These are phyloP conservation scores for Wickerhamomyces tratensis DNA, from an alignment of 805 yeast genomes.

Conservation along the genomic window DNA sequence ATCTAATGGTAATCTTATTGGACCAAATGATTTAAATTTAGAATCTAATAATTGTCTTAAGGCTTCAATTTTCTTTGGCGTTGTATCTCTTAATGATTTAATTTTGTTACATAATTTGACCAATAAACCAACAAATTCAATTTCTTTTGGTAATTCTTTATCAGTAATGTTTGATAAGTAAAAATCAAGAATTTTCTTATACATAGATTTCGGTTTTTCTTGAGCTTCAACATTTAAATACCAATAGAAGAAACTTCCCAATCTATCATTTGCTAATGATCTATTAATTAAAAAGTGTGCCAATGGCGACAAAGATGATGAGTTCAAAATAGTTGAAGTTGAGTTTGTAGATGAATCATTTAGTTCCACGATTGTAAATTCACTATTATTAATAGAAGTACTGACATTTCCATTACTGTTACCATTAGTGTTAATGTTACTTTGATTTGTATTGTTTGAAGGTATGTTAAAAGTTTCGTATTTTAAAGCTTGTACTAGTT, in stretches of 20 bases:
- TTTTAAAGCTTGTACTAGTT: constrained; percentile 84
- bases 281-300: constrained; percentile 70
- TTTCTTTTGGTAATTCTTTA: constrained; percentile 41
- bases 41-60: constrained; percentile 37
- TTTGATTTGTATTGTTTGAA: neutral
- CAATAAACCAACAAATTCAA: constrained; percentile 55
- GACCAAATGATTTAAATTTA: constrained; percentile 34
- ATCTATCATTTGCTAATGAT: constrained; percentile 49
- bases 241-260: constrained; percentile 89
- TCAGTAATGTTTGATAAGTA: constrained; percentile 27
- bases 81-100: constrained; percentile 61
- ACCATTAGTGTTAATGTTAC: neutral
- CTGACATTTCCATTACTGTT: constrained; percentile 1
- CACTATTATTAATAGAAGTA: constrained; percentile 13
- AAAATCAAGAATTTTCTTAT: constrained; percentile 35
- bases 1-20: constrained; percentile 72
- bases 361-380: constrained; percentile 28
- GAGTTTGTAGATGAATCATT: constrained; percentile 14
- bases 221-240: constrained; percentile 80
- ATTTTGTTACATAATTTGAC: constrained; percentile 57
- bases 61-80: constrained; percentile 65
- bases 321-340: constrained; percentile 10
- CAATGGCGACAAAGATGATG: constrained; percentile 42
- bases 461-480: constrained; percentile 39
- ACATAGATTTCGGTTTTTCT: constrained; percentile 42